Percentiles rank a stretch among this genome's conserved stretches.
Evolutionary conservation across 2,329 filamentous ascomycete species (phyloP).

Genomic region (Exophiala xenobiotica): DNA sequence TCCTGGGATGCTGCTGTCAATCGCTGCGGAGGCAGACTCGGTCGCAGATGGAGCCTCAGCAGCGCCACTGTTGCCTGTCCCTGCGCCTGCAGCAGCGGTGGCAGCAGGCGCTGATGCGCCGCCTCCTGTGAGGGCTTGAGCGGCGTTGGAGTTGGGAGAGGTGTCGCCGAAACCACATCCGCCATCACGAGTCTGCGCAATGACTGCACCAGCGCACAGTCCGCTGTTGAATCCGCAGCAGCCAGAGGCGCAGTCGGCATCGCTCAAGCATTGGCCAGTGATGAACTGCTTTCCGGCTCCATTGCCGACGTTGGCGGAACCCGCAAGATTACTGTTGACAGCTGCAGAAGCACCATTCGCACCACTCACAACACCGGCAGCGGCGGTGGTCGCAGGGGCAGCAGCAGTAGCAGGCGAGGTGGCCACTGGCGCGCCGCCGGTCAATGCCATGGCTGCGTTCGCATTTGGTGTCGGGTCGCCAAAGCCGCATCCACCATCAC

Average conservation of each 20-base stretch:
- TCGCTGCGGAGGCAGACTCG: background rate
- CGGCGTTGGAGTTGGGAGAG: constrained; percentile 30
- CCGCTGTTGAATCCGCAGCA: constrained; percentile 40
- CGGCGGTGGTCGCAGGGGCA: background rate
- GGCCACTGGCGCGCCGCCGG: constrained; percentile 4
- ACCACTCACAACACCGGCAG: background rate
- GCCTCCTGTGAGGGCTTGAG: constrained; percentile 14
- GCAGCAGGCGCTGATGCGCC: too few relatives aligned
- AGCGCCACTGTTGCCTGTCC: background rate
- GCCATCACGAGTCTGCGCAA: constrained; percentile 29
- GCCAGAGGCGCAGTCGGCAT: constrained; percentile 40
- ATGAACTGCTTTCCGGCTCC: constrained; percentile 39
- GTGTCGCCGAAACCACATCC: constrained; percentile 33
- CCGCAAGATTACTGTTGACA: constrained; percentile 17
- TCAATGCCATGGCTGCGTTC: constrained; percentile 26
- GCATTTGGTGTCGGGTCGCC: constrained; percentile 30
- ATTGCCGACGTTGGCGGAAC: constrained; percentile 26
- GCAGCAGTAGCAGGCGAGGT: constrained; percentile 5
- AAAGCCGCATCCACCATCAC: constrained; percentile 31
- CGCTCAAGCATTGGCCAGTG: constrained; percentile 39
- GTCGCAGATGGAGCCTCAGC: constrained; percentile 3
- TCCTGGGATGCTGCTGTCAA: background rate
- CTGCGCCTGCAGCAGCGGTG: background rate
- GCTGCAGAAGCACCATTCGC: constrained; percentile 1
- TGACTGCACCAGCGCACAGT: constrained; percentile 35